Percentiles rank a stretch among this genome's conserved stretches.
These are phyloP conservation scores for Sporobolus alterniflorus DNA, from an alignment of 202 grass and related monocot species.

Conservation along the genomic window DNA sequence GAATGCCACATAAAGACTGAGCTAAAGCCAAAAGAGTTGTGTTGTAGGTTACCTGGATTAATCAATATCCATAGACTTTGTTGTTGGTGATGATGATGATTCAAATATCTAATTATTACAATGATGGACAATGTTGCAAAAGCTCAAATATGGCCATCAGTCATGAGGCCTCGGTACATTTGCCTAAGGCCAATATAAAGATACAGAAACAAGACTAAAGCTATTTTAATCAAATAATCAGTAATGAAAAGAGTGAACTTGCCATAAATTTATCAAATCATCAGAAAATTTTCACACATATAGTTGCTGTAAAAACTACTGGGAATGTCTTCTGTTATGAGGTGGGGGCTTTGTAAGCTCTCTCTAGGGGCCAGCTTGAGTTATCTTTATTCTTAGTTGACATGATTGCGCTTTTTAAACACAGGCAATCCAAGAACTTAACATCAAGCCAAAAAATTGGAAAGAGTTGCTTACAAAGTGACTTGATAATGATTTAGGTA, in stretches of 20 bases:
- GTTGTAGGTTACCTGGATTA: neutral
- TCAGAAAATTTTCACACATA: constrained; percentile 97
- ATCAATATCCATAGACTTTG: neutral
- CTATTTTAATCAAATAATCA: too few relatives aligned
- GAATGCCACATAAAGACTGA: neutral
- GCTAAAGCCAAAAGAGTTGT: neutral
- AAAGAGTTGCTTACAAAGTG: constrained; percentile 89
- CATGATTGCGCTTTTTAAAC: constrained; percentile 23
- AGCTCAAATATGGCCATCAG: neutral
- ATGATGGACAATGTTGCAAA: neutral
- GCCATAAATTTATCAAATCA: too few relatives aligned
- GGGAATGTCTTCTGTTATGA: constrained; percentile 99
- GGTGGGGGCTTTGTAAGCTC: constrained; percentile 41
- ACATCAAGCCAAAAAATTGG: constrained; percentile 96
- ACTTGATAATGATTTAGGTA: constrained; percentile 98
- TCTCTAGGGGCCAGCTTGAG: constrained; percentile 4
- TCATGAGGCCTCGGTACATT: neutral
- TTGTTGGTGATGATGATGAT: neutral
- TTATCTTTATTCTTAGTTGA: constrained; percentile 16
- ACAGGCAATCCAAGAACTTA: constrained; percentile 94
- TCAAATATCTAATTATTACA: neutral
- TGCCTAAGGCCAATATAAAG: neutral
- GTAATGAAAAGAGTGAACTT: too few relatives aligned
- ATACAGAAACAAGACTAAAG: neutral
- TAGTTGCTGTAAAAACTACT: constrained; percentile 99